These are phyloP conservation scores for Paxillus rubicundulus DNA, from an alignment of 768 basidiomycete species.

Conservation along the genomic window DNA sequence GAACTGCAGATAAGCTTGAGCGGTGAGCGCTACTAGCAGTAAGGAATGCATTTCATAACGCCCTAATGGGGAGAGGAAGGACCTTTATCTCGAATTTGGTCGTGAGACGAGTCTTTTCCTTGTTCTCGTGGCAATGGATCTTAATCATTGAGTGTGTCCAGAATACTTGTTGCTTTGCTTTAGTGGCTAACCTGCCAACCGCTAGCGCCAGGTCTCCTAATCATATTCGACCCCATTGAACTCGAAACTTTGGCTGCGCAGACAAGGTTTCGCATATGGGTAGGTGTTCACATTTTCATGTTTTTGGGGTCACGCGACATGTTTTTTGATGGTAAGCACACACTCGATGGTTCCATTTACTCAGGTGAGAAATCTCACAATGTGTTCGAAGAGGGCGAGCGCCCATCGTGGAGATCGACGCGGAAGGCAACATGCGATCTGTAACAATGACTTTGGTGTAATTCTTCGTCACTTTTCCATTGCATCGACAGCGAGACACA, in stretches of 20 bases:
- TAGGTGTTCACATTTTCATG: constrained; percentile 3
- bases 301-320: neutral
- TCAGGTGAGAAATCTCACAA: too few species aligned
- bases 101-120: constrained; percentile 36
- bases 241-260: constrained; percentile 37
- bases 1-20: too few species aligned
- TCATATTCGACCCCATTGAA: constrained; percentile 29
- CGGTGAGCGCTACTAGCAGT: constrained; percentile 22
- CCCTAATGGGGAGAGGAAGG: neutral
- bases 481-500: too few species aligned
- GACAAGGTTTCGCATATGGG: constrained; percentile 38
- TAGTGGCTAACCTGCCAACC: neutral
- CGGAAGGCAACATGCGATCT: constrained; percentile 36
- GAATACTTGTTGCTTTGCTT: neutral
- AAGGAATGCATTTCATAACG: neutral
- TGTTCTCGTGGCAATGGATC: constrained; percentile 32
- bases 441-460: neutral
- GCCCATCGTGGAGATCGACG: constrained; percentile 28
- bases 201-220: constrained; percentile 25
- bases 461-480: neutral
- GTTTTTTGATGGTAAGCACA: constrained; percentile 2
- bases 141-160: constrained; percentile 26
- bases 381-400: constrained; percentile 7
- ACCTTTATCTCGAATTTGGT: constrained; percentile 37
- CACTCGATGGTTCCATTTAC: constrained; percentile 10